phyloP scores from a whole-genome alignment of 768 basidiomycete species.

The Phlebiopsis flavidoalba region DNA sequence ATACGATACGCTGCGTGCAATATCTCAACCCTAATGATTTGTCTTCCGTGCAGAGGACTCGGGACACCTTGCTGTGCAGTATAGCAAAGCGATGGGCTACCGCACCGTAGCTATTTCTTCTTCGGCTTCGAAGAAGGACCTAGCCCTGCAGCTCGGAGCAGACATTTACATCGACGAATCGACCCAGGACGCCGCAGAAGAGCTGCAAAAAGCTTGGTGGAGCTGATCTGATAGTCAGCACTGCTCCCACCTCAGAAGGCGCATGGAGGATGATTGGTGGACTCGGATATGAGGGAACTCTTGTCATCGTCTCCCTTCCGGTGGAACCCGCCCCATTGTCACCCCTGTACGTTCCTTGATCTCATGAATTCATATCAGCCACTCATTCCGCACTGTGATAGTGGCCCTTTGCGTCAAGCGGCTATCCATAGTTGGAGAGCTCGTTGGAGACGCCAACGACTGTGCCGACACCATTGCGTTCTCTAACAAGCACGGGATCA shows the following conservation, averaged over 20 bases:
- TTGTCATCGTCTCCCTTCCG: conserved; percentile 17
- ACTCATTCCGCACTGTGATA: conserved; percentile 6
- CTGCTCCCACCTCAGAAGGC: conserved; percentile 22
- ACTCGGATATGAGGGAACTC: conserved; percentile 17
- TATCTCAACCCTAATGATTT: not conserved
- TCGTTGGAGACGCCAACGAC: conserved; percentile 17
- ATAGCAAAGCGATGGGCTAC: conserved; percentile 31
- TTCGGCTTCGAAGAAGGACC: conserved; percentile 23
- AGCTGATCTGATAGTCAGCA: conserved; percentile 32
- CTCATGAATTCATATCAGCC: not conserved
- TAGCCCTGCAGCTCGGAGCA: conserved; percentile 33
- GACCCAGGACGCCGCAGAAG: conserved; percentile 23
- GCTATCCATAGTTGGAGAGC: conserved; percentile 20
- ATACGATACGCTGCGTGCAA: not conserved
- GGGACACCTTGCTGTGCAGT: conserved; percentile 33
- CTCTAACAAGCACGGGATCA: conserved; percentile 14
- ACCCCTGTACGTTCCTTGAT: conserved; percentile 10
- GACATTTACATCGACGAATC: conserved; percentile 31
- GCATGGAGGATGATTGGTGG: conserved; percentile 16
- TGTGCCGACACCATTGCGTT: conserved; percentile 17
- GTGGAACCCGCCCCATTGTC: conserved; percentile 13
- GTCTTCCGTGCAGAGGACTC: conserved; percentile 14
- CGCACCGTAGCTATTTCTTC: conserved; percentile 31
- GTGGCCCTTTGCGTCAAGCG: conserved; percentile 16
- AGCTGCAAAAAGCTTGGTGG: conserved; percentile 32